Base-by-base conservation (phyloP, 2,329 filamentous ascomycete species). In the Phoma sp. region DNA sequence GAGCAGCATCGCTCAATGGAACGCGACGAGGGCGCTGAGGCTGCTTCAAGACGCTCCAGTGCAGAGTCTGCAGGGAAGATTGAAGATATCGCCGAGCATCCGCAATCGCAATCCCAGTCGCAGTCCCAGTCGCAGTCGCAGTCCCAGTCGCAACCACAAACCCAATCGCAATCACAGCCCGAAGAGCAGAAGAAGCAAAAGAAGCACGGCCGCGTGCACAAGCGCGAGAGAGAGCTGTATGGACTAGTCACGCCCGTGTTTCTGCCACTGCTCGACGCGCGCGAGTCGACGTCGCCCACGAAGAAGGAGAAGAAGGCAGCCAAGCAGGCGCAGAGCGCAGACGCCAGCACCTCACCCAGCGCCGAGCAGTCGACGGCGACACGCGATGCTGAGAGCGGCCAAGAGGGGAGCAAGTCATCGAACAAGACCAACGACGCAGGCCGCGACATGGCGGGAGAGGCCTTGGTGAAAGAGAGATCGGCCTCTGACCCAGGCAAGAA, bases 201-300 rank as follows among this genome's bases (percentile, higher is more conserved):
- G 43, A 75, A 74, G 62, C 69, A 73, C 62, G 68, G 67, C 44
- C 68, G 70, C 45, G 72, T 74, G 25, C 72, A 74, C 59, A 74
- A 75, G 62, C 68, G 72, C 44, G 73, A 75, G 57, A 61, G 70
- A 38, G 73, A 75, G 60, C 70, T 75, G 27, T 72, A 67, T 53
- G 72, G 72, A 33, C 62, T 75, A 45, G 67, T 74, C 25, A 74
- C 73, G 32, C 72, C 71, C 12, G 66, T 71, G 7, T 75, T 75
- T 49, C 64, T 75, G 35, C 73, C 73, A 38, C 60, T 75, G 56
- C 63, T 75, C 29, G 73, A 75, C 47, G 70, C 71, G 29, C 59
- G 62, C 46, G 67, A 70, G 24, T 51, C 51, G 13, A 54, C 65
- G 48, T 57, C 60, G 24, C 43, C 62, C 19, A 65, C 62, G 39